Evolutionary conservation across 2,329 filamentous ascomycete species (phyloP), one percentile per base, ranked within the genome.

Genomic region (Cordyceps javanica): DNA sequence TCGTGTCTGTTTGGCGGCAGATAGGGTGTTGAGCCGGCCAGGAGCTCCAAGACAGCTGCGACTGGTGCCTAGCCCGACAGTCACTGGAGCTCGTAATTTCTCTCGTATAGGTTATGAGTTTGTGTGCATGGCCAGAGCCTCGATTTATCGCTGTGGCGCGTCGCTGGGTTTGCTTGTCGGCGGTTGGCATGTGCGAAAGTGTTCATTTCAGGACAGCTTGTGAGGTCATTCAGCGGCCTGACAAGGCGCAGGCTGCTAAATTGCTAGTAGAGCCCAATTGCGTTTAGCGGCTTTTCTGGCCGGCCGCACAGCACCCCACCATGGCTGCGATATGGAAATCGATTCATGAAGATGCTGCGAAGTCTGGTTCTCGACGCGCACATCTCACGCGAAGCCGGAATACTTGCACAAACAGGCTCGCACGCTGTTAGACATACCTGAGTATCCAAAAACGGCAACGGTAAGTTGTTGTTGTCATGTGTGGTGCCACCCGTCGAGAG

Each of bases 201-300:
- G 56, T 51, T 32, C 46, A 53, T 42, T 57, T 58, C 23, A 25
- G 53, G 54, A 49, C 45, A 50, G 54, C 54, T 56, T 49, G 45
- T 56, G 54, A 56, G 54, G 54, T 56, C 54, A 56, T 50, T 34
- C 14, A 49, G 54, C 32, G 19, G 53, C 53, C 42, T 38, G 26
- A 38, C 41, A 13, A n/a, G 41, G 41, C 45, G 10, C 39, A 54
- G 28, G 38, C 50, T 14, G 26, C 32, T 19, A 14, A 21, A 53
- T 19, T 30, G 21, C 21, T 23, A 23, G 36, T 36, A 14, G 34
- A 41, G n/a, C 54, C 26, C 26, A 26, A 56, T 50, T 49, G 45
- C 34, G 54, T 25, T 50, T 56, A 56, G 54, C 54, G 54, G 11
- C 11, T n/a, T 30, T 21, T 42, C 30, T 41, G n/a, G 2, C 44